A percentile compares a stretch with the other conserved stretches of the same genome.
Evolutionary conservation across 495 filamentous ascomycete genomes (phyloP).

Genomic region (Penicillium pancosmium): DNA sequence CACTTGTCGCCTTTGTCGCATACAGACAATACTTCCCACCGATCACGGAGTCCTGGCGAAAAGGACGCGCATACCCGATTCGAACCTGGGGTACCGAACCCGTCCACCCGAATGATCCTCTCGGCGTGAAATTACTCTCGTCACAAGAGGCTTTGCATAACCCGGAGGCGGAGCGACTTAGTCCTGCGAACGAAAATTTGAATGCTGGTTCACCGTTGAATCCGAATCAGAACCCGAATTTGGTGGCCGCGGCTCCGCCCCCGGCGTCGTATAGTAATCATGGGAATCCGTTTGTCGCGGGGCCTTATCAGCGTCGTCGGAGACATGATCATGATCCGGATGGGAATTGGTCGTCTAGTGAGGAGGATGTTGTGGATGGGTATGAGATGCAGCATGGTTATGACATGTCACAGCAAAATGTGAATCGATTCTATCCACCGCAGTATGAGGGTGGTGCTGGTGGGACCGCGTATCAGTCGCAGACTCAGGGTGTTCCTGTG

Average conservation of each 20-base stretch:
- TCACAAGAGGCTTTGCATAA: slow-evolving; percentile 37
- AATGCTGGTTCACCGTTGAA: slow-evolving; percentile 14
- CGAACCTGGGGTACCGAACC: slow-evolving; percentile 58
- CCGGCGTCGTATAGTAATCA: slow-evolving; percentile 13
- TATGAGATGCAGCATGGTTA: slow-evolving; percentile 50
- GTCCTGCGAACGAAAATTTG: slow-evolving; percentile 4
- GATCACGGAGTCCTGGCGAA: slow-evolving; percentile 55
- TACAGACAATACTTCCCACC: slow-evolving; percentile 63
- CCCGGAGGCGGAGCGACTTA: slow-evolving; percentile 36
- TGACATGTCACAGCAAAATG: slow-evolving; percentile 15
- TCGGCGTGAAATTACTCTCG: slow-evolving; percentile 9
- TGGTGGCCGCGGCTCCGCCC: no score
- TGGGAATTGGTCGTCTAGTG: slow-evolving; percentile 46
- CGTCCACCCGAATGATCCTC: slow-evolving; percentile 28
- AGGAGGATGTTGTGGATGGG: slow-evolving; percentile 41
- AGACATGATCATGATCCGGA: slow-evolving; percentile 36
- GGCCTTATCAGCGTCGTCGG: slow-evolving; percentile 30
- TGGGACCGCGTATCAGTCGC: slow-evolving; percentile 41
- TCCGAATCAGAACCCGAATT: not conserved
- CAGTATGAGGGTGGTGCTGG: slow-evolving; percentile 26
- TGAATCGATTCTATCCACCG: slow-evolving; percentile 23
- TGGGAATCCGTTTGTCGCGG: slow-evolving; percentile 29
- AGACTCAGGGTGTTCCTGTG: slow-evolving; percentile 21
- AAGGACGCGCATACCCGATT: slow-evolving; percentile 65
- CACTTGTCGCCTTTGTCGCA: slow-evolving; percentile 47